These are phyloP conservation scores for Lodderomyces margitis DNA, from an alignment of 1,139 yeast genomes.

Conservation along the genomic window DNA sequence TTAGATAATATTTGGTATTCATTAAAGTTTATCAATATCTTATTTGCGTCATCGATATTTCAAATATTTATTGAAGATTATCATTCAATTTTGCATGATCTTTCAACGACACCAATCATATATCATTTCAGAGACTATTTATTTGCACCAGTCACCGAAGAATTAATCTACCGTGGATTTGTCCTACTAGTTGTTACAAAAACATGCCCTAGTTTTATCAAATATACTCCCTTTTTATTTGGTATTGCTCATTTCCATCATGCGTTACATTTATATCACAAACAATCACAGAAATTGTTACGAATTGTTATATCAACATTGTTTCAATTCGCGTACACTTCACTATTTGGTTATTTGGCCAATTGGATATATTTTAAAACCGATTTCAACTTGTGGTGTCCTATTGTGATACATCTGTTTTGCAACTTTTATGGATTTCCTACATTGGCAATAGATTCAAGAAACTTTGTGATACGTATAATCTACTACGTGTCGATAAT, in stretches of 20 bases:
- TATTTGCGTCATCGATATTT: slow-evolving; percentile 61
- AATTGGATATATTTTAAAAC: slow-evolving; percentile 50
- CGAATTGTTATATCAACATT: slow-evolving; percentile 40
- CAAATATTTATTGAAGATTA: slow-evolving; percentile 28
- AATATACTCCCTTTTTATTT: slow-evolving; percentile 66
- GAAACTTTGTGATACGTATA: slow-evolving; percentile 16
- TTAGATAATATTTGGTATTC: slow-evolving; percentile 23
- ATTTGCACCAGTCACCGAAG: slow-evolving; percentile 89
- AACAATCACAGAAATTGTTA: slow-evolving; percentile 20
- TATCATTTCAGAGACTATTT: slow-evolving; percentile 54
- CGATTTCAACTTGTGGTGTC: slow-evolving; percentile 59
- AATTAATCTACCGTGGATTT: slow-evolving; percentile 70
- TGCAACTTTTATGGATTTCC: slow-evolving; percentile 88
- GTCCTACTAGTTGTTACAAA: slow-evolving; percentile 27
- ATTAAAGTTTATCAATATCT: slow-evolving; percentile 32
- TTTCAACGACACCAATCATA: background rate
- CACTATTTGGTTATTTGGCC: slow-evolving; percentile 77
- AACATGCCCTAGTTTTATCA: slow-evolving; percentile 10
- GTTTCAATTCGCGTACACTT: slow-evolving; percentile 71
- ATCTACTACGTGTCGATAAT: slow-evolving; percentile 44
- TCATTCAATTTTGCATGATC: slow-evolving; percentile 2
- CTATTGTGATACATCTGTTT: slow-evolving; percentile 62
- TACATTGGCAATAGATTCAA: slow-evolving; percentile 22
- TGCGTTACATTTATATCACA: slow-evolving; percentile 52
- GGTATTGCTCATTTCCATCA: slow-evolving; percentile 95